Base-by-base conservation (phyloP, 805 yeast genomes). In the Kodamaea kaohsiungensis region DNA sequence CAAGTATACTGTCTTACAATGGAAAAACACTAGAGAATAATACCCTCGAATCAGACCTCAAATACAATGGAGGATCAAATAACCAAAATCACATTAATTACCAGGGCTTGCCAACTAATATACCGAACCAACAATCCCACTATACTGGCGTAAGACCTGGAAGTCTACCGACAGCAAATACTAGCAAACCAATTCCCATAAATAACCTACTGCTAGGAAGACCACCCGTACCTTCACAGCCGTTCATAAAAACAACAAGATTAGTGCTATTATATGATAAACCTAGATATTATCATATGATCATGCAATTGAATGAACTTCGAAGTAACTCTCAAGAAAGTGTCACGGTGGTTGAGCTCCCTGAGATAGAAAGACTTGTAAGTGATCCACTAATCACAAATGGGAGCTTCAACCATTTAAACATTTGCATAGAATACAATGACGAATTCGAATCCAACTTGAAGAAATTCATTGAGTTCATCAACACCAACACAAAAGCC, bases 371-470 rank as follows among this genome's bases (percentile, higher is more conserved):
- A 35, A 49, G 59, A 7, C 49, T 66, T 12, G 5, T 56, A 33
- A 48, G 50, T 10, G 58, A 53, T 25, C 49, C 55, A n/a, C 18
- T 47, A 12, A 35, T 60, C 4, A 55, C 61, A n/a, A 53, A 56
- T 35, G 49, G 47, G 39, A 56, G 46, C 30, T 68, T 56, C 53
- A 63, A 65, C 48, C 59, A 57, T 45, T 43, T 71, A 27, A 68
- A 68, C 56, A 59, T 72, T 42, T 66, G 67, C 53, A 58, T 72
- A 15, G 77, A 71, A 55, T 72, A 70, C 54, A 68, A 61, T 54
- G 66, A 61, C 39, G 62, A 65, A 18, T 70, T 71, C 57, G 67
- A 62, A 22, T n/a, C 18, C 12, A 62, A 69, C 53, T 49, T 70
- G 51, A 58, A 57, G 15, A 56, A 48, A 42, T 57, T 67, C 25